Conservation (phyloP, 345 rosid species). For the Syzygium grande region DNA sequence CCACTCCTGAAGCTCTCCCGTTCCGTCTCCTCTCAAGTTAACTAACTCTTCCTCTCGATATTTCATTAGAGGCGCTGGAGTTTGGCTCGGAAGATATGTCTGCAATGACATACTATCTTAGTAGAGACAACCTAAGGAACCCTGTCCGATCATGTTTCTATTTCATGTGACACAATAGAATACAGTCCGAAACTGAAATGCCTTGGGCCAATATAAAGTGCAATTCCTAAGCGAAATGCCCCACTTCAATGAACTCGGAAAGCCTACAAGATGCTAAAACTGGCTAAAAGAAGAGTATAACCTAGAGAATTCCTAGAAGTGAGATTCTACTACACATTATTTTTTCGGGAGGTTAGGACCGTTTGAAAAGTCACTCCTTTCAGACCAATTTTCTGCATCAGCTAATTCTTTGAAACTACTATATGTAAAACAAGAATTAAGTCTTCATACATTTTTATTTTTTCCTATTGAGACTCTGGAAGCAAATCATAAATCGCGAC, state of each 20-base stretch:
- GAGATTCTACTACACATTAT: neutral
- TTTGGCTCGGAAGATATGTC: slow-evolving; percentile 29
- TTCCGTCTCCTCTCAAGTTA: slow-evolving; percentile 30
- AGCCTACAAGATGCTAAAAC: neutral
- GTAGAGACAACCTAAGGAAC: neutral
- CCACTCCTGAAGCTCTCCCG: slow-evolving; percentile 28
- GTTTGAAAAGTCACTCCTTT: neutral
- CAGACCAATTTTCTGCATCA: neutral
- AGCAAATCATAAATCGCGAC: neutral
- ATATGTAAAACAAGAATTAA: neutral
- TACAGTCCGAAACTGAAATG: neutral
- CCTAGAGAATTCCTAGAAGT: neutral
- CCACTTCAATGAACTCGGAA: neutral
- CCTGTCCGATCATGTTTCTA: neutral
- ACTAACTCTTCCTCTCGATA: slow-evolving; percentile 32
- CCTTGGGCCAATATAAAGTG: neutral
- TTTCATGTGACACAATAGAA: neutral
- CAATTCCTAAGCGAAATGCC: neutral
- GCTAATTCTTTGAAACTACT: neutral
- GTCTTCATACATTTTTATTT: neutral
- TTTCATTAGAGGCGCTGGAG: slow-evolving; percentile 20
- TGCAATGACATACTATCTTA: neutral
- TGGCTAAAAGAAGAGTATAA: neutral
- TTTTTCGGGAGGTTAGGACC: neutral
- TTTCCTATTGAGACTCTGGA: neutral